Percentiles rank a stretch among this genome's conserved stretches.
phyloP scores from a whole-genome alignment of 2,329 filamentous ascomycete species.

The Pyrenochaeta sp. region DNA sequence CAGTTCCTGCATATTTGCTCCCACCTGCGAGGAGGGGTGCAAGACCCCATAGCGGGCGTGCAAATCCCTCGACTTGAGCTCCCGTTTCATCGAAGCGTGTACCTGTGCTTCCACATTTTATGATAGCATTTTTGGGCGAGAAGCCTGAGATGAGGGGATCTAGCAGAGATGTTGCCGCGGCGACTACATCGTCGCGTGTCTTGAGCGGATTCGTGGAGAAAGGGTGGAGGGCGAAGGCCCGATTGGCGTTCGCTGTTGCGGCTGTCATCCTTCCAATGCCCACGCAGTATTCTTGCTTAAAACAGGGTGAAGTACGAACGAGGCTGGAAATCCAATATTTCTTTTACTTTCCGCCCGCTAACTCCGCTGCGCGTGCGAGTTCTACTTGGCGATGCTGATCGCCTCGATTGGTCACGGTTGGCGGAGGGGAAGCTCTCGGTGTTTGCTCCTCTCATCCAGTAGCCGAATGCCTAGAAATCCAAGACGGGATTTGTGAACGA shows the following conservation, averaged over 20 bases:
- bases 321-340: neutral
- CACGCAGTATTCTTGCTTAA: constrained; percentile 6
- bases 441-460: constrained; percentile 6
- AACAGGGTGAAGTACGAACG: neutral
- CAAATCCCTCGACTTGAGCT: constrained; percentile 79
- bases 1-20: constrained; percentile 68
- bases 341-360: constrained; percentile 2
- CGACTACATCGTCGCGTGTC: constrained; percentile 53
- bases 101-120: constrained; percentile 74
- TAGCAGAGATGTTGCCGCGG: constrained; percentile 62
- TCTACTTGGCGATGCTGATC: constrained; percentile 5
- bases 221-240: constrained; percentile 52
- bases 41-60: constrained; percentile 78
- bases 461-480: constrained; percentile 16
- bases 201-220: constrained; percentile 55
- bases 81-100: constrained; percentile 81
- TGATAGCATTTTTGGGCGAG: constrained; percentile 70
- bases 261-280: constrained; percentile 33
- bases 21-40: constrained; percentile 74
- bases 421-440: neutral
- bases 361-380: constrained; percentile 11
- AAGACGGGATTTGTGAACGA: constrained; percentile 16
- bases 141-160: constrained; percentile 77
- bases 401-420: neutral
- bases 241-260: constrained; percentile 51